Conservation (phyloP, 23 red algal genomes). For the Gracilaria domingensis region DNA sequence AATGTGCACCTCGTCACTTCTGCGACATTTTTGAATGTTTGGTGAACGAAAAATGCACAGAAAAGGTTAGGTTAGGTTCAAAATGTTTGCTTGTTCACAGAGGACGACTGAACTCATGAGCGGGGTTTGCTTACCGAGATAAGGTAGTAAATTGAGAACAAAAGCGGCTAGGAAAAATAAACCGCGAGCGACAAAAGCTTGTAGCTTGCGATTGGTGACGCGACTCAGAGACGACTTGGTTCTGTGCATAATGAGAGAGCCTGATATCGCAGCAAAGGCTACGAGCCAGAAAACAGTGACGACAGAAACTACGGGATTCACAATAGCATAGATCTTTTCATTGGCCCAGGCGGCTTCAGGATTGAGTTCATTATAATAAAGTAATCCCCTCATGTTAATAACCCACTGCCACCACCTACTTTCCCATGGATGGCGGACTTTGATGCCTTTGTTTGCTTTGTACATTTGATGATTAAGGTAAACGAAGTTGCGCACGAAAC, state of each 20-base stretch:
- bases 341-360: slow-evolving; percentile 12
- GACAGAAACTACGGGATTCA: slow-evolving; percentile 80
- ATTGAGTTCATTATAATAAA: slow-evolving; percentile 67
- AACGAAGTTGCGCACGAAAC: slow-evolving; percentile 74
- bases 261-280: slow-evolving; percentile 14
- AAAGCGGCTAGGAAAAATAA: slow-evolving; percentile 71
- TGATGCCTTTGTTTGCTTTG: slow-evolving; percentile 87
- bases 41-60: not conserved
- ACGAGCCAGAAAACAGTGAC: slow-evolving; percentile 58
- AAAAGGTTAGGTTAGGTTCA: not conserved
- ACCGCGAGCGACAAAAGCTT: slow-evolving; percentile 33
- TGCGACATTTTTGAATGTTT: slow-evolving; percentile 48
- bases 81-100: too few relatives aligned
- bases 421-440: slow-evolving; percentile 83
- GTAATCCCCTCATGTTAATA: slow-evolving; percentile 64
- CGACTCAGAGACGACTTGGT: not conserved
- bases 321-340: slow-evolving; percentile 91
- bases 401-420: slow-evolving; percentile 92
- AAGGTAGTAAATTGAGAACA: slow-evolving; percentile 73
- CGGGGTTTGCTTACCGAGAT: slow-evolving; percentile 68
- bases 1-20: slow-evolving; percentile 89
- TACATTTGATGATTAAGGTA: slow-evolving; percentile 93
- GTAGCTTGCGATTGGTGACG: slow-evolving; percentile 9
- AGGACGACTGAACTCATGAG: too few relatives aligned
- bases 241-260: slow-evolving; percentile 15